A percentile compares a stretch with the other conserved stretches of the same genome.
Evolutionary conservation across 2,329 filamentous ascomycete genomes (phyloP).

Genomic region (Trichoderma koningiopsis): DNA sequence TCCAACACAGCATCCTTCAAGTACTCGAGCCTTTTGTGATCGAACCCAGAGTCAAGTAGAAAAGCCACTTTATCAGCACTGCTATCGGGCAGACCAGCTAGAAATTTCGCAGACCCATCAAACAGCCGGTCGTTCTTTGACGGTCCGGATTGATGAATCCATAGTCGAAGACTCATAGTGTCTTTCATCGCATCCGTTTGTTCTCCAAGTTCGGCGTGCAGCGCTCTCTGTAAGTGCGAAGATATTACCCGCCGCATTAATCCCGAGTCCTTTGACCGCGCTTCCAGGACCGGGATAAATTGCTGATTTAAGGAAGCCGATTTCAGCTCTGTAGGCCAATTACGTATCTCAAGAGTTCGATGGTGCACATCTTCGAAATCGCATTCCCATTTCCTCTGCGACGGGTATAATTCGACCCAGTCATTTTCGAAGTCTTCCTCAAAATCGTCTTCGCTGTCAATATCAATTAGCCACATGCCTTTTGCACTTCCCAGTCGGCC

Average conservation of each 20-base stretch:
- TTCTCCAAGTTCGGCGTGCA: constrained; percentile 55
- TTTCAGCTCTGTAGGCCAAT: constrained; percentile 36
- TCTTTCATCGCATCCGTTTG: constrained; percentile 55
- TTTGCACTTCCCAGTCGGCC: constrained; percentile 73
- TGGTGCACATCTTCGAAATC: constrained; percentile 52
- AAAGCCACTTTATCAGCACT: constrained; percentile 55
- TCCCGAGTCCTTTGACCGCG: constrained; percentile 52
- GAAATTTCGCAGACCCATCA: constrained; percentile 45
- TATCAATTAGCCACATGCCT: constrained; percentile 71
- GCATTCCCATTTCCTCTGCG: constrained; percentile 69
- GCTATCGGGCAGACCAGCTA: constrained; percentile 53
- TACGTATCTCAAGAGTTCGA: constrained; percentile 67
- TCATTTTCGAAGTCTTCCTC: constrained; percentile 49
- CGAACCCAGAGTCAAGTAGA: constrained; percentile 64
- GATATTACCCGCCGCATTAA: constrained; percentile 53
- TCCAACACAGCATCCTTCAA: constrained; percentile 51
- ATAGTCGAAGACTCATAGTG: constrained; percentile 54
- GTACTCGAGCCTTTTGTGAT: constrained; percentile 50
- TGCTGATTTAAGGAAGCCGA: constrained; percentile 65
- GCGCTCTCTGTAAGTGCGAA: constrained; percentile 50
- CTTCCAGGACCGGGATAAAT: constrained; percentile 67
- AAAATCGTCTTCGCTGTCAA: constrained; percentile 43
- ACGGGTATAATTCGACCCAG: constrained; percentile 68
- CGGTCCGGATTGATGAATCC: constrained; percentile 50
- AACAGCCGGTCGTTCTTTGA: constrained; percentile 42